Percentiles rank a stretch among this genome's conserved stretches.
These are phyloP conservation scores for Lepiota subincarnata DNA, from an alignment of 768 basidiomycete species.

Conservation along the genomic window DNA sequence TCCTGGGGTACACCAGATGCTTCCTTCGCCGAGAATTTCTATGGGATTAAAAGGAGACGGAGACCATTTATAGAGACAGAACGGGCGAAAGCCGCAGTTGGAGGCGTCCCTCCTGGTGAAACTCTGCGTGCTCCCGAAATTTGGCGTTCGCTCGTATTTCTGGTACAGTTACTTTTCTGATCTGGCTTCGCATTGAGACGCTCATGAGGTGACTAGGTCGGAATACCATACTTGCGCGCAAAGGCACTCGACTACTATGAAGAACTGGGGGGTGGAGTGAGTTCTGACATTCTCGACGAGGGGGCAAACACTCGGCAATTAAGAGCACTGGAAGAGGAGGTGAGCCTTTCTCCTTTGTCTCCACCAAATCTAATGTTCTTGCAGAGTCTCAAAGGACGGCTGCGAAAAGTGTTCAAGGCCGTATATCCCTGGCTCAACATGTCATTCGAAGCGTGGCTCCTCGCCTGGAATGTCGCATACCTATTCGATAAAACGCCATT, in stretches of 20 bases:
- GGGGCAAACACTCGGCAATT: conserved; percentile 39
- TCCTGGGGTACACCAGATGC: conserved; percentile 51
- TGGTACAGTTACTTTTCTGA: conserved; percentile 48
- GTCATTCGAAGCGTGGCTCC: conserved; percentile 74
- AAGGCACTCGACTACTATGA: conserved; percentile 92
- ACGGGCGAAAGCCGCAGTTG: conserved; percentile 63
- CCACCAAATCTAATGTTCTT: neutral
- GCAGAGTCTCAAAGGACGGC: conserved; percentile 49
- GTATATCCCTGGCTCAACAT: conserved; percentile 83
- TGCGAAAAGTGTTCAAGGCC: conserved; percentile 62
- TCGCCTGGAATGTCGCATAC: conserved; percentile 84
- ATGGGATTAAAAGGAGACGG: conserved; percentile 80
- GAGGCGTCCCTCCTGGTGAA: conserved; percentile 60
- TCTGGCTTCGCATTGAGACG: neutral
- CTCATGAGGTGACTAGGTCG: conserved; percentile 50
- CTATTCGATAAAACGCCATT: conserved; percentile 82
- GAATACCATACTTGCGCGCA: conserved; percentile 83
- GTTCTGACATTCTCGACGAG: conserved; percentile 61
- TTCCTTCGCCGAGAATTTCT: conserved; percentile 95
- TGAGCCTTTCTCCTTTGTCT: conserved; percentile 22
- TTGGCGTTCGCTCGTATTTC: conserved; percentile 70
- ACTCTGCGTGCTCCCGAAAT: conserved; percentile 64
- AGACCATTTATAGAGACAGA: conserved; percentile 68
- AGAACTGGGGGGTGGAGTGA: conserved; percentile 77
- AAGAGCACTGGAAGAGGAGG: conserved; percentile 49